These are phyloP conservation scores for Eucalyptus camaldulensis DNA, from an alignment of 345 rosid species.

Conservation along the genomic window DNA sequence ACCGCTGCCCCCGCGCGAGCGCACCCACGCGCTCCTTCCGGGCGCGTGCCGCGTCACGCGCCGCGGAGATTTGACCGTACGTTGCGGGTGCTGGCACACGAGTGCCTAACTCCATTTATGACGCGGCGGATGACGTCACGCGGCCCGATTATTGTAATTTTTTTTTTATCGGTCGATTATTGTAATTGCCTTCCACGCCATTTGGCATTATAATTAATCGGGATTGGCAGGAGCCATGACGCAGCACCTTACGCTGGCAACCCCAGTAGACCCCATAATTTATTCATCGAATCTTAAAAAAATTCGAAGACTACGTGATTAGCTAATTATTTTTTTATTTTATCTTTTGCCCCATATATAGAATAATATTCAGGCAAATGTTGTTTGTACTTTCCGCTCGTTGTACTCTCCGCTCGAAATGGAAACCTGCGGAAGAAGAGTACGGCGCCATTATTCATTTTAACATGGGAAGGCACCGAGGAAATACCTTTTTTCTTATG, in stretches of 20 bases:
- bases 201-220: neutral
- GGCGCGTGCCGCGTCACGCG: neutral
- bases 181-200: neutral
- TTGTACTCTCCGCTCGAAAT: neutral
- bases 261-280: neutral
- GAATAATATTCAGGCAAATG: neutral
- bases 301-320: neutral
- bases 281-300: neutral
- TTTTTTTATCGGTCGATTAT: neutral
- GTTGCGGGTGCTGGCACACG: neutral
- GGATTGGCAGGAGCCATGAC: neutral
- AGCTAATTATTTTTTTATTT: neutral
- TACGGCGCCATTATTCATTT: neutral
- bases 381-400: neutral
- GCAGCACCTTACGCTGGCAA: neutral
- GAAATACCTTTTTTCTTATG: neutral
- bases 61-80: neutral
- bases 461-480: neutral
- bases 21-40: neutral
- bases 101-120: neutral
- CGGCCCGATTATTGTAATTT: neutral
- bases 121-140: slow-evolving; percentile 7
- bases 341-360: neutral
- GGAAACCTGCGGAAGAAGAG: neutral
- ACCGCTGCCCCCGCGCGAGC: neutral